phyloP scores from a whole-genome alignment of 805 yeast species.

The Pichia nakasei region DNA sequence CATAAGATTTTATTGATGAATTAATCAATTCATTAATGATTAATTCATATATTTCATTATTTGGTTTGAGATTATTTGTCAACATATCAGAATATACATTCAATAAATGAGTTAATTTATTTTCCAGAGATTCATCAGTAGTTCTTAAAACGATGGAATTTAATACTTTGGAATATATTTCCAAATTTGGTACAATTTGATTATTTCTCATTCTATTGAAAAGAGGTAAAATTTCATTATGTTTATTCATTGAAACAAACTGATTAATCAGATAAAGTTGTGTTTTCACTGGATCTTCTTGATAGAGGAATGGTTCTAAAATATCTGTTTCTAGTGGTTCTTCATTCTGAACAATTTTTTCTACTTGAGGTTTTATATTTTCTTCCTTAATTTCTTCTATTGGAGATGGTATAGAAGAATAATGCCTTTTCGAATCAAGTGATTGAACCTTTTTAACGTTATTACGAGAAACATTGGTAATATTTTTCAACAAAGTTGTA shows the following conservation, averaged over 20 bases:
- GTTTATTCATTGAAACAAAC: constrained; percentile 16
- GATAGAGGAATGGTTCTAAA: background rate
- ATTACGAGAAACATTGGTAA: background rate
- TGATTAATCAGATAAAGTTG: constrained; percentile 20
- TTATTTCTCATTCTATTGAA: constrained; percentile 25
- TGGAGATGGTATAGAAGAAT: constrained; percentile 12
- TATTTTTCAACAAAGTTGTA: background rate
- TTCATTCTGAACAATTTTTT: background rate
- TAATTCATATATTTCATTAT: constrained; percentile 42
- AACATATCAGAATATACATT: constrained; percentile 64
- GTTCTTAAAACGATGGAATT: constrained; percentile 45
- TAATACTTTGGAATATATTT: constrained; percentile 45
- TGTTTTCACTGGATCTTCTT: constrained; percentile 8
- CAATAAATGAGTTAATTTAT: constrained; percentile 50
- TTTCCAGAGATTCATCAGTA: constrained; percentile 46
- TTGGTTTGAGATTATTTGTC: constrained; percentile 46
- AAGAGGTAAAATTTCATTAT: constrained; percentile 28
- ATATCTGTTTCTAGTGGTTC: constrained; percentile 1
- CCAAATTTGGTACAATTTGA: constrained; percentile 39
- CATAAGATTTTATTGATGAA: constrained; percentile 37
- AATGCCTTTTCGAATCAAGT: background rate
- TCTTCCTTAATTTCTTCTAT: constrained; percentile 9
- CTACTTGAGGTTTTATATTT: background rate
- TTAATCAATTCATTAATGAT: constrained; percentile 42
- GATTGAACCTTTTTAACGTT: background rate